These are phyloP conservation scores for Candida wancherniae DNA, from an alignment of 805 yeast genomes.

Conservation along the genomic window DNA sequence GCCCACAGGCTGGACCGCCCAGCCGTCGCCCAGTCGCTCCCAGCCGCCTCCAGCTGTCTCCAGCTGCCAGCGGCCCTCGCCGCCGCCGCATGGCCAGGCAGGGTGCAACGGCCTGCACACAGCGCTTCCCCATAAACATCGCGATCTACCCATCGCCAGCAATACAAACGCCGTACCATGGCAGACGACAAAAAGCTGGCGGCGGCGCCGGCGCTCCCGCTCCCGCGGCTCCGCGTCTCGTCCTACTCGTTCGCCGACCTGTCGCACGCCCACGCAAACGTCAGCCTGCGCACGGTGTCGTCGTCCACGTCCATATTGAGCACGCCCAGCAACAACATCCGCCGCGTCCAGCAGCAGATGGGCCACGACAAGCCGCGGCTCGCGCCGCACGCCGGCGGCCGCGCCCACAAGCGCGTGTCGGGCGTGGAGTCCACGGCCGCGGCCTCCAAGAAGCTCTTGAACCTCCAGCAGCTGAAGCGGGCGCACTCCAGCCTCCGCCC, in stretches of 20 bases:
- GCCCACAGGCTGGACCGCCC: too few relatives aligned
- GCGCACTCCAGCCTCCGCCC: conserved; percentile 12
- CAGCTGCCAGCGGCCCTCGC: too few relatives aligned
- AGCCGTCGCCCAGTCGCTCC: too few relatives aligned
- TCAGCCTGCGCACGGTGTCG: conserved; percentile 31
- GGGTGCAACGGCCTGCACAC: conserved; percentile 1
- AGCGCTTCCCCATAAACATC: background rate
- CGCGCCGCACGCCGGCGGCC: conserved; percentile 12
- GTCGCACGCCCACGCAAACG: conserved; percentile 7
- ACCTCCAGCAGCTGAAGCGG: conserved; percentile 36
- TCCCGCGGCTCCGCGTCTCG: conserved; percentile 15
- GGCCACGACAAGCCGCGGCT: conserved; percentile 10
- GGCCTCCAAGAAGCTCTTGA: conserved; percentile 34
- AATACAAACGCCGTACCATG: conserved; percentile 5
- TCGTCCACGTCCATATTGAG: conserved; percentile 36
- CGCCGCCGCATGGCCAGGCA: too few relatives aligned
- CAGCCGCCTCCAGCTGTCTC: too few relatives aligned
- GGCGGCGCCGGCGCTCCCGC: conserved; percentile 6
- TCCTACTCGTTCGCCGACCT: conserved; percentile 13
- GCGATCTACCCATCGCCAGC: background rate
- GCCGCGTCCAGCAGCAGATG: conserved; percentile 27
- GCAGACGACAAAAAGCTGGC: conserved; percentile 11
- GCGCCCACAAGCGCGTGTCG: conserved; percentile 4
- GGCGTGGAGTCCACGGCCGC: conserved; percentile 11
- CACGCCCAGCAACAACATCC: conserved; percentile 39